phyloP scores from a whole-genome alignment of 2,329 filamentous ascomycete genomes.

The Alternaria rosae region DNA sequence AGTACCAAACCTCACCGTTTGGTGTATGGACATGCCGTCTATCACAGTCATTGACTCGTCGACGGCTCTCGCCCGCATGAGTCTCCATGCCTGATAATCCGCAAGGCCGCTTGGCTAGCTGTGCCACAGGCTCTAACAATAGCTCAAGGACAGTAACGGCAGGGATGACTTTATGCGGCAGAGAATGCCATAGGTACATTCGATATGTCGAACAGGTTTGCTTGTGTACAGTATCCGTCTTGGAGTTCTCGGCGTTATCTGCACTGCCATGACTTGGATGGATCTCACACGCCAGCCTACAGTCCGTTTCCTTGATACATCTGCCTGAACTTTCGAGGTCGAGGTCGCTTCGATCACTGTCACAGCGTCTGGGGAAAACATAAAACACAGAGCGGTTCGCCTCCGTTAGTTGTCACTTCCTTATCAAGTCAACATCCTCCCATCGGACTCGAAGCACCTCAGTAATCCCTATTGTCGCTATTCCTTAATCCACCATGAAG shows the following conservation, averaged over 20 bases:
- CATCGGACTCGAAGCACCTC: neutral
- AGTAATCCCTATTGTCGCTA: neutral
- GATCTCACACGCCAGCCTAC: constrained; percentile 26
- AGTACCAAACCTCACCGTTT: constrained; percentile 19
- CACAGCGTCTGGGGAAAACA: constrained; percentile 20
- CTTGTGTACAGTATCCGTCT: constrained; percentile 24
- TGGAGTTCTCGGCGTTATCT: constrained; percentile 12
- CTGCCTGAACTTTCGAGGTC: constrained; percentile 14
- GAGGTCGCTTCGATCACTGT: constrained; percentile 24
- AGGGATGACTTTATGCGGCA: constrained; percentile 12
- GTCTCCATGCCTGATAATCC: constrained; percentile 23
- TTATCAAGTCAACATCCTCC: constrained; percentile 4
- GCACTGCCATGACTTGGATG: neutral
- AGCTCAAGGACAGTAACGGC: constrained; percentile 1
- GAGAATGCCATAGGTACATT: constrained; percentile 18
- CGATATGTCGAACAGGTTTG: constrained; percentile 23
- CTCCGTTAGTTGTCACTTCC: constrained; percentile 3
- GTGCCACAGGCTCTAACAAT: constrained; percentile 24
- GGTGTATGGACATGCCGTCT: constrained; percentile 15
- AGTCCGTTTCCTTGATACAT: constrained; percentile 20
- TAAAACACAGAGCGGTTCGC: constrained; percentile 27
- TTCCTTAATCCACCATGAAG: constrained; percentile 30
- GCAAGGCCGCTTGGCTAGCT: constrained; percentile 23
- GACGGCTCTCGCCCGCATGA: constrained; percentile 28
- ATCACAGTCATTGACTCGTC: constrained; percentile 16